Evolutionary conservation across 2,329 filamentous ascomycete genomes (phyloP), one percentile per base, ranked within the genome.

Genomic region (Penicillium sp.): DNA sequence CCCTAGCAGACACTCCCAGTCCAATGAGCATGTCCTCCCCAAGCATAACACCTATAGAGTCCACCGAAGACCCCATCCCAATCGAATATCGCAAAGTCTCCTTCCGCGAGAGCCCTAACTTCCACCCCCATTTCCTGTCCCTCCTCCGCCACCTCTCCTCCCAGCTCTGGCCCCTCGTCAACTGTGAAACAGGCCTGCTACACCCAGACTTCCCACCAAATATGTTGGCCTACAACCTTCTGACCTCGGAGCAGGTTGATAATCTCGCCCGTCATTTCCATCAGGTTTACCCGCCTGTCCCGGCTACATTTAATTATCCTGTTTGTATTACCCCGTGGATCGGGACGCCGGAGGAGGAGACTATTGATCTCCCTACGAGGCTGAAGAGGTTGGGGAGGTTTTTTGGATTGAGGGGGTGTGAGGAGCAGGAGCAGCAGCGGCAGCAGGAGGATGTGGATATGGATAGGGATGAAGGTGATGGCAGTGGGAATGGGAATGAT

Each of bases 191-290:
- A 0, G 77, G 73, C 38, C 63, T 62, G 15, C 41, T 65, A 1
- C 75, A 78, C 61, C 76, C 75, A 0, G 57, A 67, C 5, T 80
- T 79, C 59, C 78, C 78, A 0, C 50, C 17, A 2, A 73, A 64
- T 0, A 49, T 78, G 3, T 65, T 79, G 0, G 65, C 74, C 21
- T 79, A 73, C 62, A 72, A 78, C 54, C 69, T 79, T 8, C 71
- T 80, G 31, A 78, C 77, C 1, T 66, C 70, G 12, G 41, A 58
- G 1, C 73, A 79, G 60, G 70, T 79, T 3, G 77, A 80, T 54
- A 59, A 66, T n/a, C 71, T 80, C 0, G 76, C 77, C 12, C 56
- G 67, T 0, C 72, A 75, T 62, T 80, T 75, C 58, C 76, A 80
- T 56, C 78, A 80, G 54, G 68, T 74, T 6, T 70, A 68, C 43